Conservation (phyloP, 352 stramenopile genomes). For the Pythium aquatile region DNA sequence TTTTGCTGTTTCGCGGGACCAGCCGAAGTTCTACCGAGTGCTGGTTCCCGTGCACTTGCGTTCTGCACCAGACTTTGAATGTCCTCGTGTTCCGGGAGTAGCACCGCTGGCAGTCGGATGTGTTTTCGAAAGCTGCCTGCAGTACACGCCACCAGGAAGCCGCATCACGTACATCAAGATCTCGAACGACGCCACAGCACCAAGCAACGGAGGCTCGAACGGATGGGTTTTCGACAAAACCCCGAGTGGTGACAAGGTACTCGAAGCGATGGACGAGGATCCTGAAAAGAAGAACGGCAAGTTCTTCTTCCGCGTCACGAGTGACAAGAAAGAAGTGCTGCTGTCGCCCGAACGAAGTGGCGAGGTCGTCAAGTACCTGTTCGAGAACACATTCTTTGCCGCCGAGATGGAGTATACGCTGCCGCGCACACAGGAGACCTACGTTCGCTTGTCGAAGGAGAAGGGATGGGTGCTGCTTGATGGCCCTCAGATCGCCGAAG, state of each 20-base stretch:
- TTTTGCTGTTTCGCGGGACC: constrained; percentile 60
- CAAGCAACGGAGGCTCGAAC: constrained; percentile 39
- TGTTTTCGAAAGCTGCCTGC: constrained; percentile 77
- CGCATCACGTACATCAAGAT: constrained; percentile 83
- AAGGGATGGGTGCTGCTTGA: constrained; percentile 78
- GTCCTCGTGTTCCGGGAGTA: constrained; percentile 62
- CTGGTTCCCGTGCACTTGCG: constrained; percentile 64
- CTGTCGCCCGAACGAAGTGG: constrained; percentile 68
- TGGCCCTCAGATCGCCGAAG: constrained; percentile 14
- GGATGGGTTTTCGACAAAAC: constrained; percentile 74
- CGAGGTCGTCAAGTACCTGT: constrained; percentile 63
- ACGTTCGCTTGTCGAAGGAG: constrained; percentile 71
- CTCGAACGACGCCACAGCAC: constrained; percentile 41
- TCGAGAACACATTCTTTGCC: constrained; percentile 66
- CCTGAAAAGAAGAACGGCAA: constrained; percentile 78
- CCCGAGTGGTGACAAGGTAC: constrained; percentile 57
- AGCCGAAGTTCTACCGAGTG: constrained; percentile 77
- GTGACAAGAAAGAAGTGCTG: constrained; percentile 69
- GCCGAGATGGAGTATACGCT: constrained; percentile 84
- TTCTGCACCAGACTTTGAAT: constrained; percentile 76
- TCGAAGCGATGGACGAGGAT: constrained; percentile 71
- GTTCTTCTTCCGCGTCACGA: constrained; percentile 78
- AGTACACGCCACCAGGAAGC: constrained; percentile 76
- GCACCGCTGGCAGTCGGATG: constrained; percentile 58
- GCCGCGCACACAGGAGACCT: constrained; percentile 67